Conservation (phyloP, 2,329 filamentous ascomycete genomes). For the Fulvia fulva region DNA sequence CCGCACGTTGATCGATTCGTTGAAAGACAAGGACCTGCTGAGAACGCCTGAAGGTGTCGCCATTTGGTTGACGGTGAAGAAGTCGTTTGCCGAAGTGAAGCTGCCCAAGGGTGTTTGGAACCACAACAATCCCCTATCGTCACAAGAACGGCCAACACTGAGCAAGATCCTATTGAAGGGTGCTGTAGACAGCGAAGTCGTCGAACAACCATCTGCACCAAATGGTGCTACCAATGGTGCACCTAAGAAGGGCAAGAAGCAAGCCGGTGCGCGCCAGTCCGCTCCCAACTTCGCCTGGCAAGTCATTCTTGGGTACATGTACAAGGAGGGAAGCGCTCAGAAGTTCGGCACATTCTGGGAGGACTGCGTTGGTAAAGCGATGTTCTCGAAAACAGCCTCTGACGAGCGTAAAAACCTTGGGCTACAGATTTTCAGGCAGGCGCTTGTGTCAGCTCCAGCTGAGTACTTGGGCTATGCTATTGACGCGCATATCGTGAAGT, state of each 20-base stretch:
- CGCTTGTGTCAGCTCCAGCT: conserved; percentile 55
- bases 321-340: conserved; percentile 30
- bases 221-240: conserved; percentile 13
- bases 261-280: conserved; percentile 61
- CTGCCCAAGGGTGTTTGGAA: conserved; percentile 70
- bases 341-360: conserved; percentile 78
- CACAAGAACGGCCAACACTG: conserved; percentile 64
- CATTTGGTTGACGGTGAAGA: conserved; percentile 72
- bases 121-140: conserved; percentile 65
- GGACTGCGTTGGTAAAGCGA: conserved; percentile 77
- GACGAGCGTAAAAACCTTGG: conserved; percentile 89
- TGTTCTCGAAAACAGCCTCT: conserved; percentile 78
- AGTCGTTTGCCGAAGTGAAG: conserved; percentile 60
- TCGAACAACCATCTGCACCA: conserved; percentile 9
- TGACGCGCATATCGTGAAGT: conserved; percentile 76
- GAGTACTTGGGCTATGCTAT: conserved; percentile 61
- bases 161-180: conserved; percentile 78
- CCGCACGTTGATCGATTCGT: conserved; percentile 24
- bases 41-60: conserved; percentile 86
- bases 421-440: conserved; percentile 78
- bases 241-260: conserved; percentile 47
- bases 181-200: conserved; percentile 49
- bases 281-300: conserved; percentile 88
- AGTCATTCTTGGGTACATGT: conserved; percentile 57
- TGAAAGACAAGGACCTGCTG: conserved; percentile 54